A percentile compares a stretch with the other conserved stretches of the same genome.
These are phyloP conservation scores for Adansonia digitata DNA, from an alignment of 345 rosid genomes.

Conservation along the genomic window DNA sequence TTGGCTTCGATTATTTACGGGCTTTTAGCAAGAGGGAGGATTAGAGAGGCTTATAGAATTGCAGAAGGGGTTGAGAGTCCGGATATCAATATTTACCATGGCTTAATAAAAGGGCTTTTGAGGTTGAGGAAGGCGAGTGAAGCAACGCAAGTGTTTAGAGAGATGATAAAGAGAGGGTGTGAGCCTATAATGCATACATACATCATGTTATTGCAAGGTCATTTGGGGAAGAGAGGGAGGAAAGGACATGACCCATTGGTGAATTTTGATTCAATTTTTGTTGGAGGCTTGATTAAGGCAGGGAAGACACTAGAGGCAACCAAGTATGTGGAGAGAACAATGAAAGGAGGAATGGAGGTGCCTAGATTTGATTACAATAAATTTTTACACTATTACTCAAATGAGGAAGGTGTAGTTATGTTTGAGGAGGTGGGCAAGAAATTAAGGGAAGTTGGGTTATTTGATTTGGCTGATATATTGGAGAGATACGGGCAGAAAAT, in stretches of 20 bases:
- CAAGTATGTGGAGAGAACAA: conserved; percentile 67
- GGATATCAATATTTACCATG: conserved; percentile 63
- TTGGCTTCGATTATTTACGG: conserved; percentile 46
- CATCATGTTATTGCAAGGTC: conserved; percentile 79
- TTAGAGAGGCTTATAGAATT: conserved; percentile 46
- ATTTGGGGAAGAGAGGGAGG: conserved; percentile 80
- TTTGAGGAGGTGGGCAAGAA: conserved; percentile 64
- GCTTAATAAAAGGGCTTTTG: conserved; percentile 65
- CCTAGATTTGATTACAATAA: conserved; percentile 80
- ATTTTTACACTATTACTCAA: conserved; percentile 74
- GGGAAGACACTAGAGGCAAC: conserved; percentile 63
- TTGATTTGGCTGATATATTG: conserved; percentile 83
- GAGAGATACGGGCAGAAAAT: conserved; percentile 77
- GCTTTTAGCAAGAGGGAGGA: conserved; percentile 47
- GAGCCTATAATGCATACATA: conserved; percentile 95
- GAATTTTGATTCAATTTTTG: conserved; percentile 79
- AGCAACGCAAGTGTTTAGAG: conserved; percentile 72
- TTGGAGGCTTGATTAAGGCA: conserved; percentile 88
- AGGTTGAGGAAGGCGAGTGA: conserved; percentile 26
- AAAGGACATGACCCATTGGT: conserved; percentile 63
- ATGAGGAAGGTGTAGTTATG: conserved; percentile 66
- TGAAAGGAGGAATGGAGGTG: conserved; percentile 67
- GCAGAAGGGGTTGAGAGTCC: conserved; percentile 40
- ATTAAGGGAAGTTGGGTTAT: conserved; percentile 55
- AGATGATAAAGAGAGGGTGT: conserved; percentile 71